These are phyloP conservation scores for Fraxinus cuspidata DNA, from an alignment of 257 asterid species.

Conservation along the genomic window DNA sequence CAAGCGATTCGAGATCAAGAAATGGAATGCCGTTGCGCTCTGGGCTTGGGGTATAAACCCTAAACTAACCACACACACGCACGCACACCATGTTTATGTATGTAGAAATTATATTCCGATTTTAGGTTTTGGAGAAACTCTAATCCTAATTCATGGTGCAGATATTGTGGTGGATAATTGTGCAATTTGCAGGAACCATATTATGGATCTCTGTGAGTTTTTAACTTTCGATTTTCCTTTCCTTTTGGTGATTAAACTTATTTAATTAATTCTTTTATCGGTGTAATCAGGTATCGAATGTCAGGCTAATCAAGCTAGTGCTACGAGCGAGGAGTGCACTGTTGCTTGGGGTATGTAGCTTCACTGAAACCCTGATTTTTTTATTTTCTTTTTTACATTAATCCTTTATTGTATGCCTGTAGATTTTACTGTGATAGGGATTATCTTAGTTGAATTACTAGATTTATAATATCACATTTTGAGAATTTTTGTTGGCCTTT, in stretches of 20 bases:
- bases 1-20: slow-evolving; percentile 82
- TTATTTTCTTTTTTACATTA: neutral
- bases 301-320: slow-evolving; percentile 98
- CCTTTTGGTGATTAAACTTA: neutral
- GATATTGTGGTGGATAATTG: slow-evolving; percentile 96
- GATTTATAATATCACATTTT: neutral
- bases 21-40: slow-evolving; percentile 92
- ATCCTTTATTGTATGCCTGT: neutral
- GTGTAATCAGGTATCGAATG: slow-evolving; percentile 81
- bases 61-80: neutral
- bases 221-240: neutral
- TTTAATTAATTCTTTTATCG: slow-evolving; percentile 13
- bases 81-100: neutral
- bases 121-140: neutral
- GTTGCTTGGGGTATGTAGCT: slow-evolving; percentile 95
- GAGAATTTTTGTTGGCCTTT: neutral
- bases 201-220: slow-evolving; percentile 95
- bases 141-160: slow-evolving; percentile 46
- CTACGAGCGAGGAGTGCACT: slow-evolving; percentile 97
- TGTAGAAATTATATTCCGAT: slow-evolving; percentile 9
- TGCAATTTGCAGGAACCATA: slow-evolving; percentile 94
- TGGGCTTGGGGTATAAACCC: slow-evolving; percentile 86
- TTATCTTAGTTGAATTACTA: neutral
- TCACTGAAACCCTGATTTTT: neutral
- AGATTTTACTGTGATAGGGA: neutral